Conservation (phyloP, 345 rosid species). For the Citrus hindsii region DNA sequence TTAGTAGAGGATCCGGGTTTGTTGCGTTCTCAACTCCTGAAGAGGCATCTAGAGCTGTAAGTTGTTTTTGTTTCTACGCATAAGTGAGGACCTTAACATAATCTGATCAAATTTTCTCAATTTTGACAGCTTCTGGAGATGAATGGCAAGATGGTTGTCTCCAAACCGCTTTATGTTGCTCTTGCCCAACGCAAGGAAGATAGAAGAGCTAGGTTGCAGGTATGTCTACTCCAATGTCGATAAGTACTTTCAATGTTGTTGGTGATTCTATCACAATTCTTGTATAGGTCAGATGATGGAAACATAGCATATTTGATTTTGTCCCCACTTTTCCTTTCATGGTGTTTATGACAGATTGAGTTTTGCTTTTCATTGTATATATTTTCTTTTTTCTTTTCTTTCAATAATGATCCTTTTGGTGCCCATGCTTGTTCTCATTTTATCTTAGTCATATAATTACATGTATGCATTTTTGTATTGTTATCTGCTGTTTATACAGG, state of each 20-base stretch:
- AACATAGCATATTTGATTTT: not conserved
- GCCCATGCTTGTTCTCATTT: not conserved
- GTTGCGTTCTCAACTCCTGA: slow-evolving; percentile 80
- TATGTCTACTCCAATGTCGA: slow-evolving; percentile 15
- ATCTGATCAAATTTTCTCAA: slow-evolving; percentile 4
- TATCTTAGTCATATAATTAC: not conserved
- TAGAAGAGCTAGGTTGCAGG: slow-evolving; percentile 93
- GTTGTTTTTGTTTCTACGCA: slow-evolving; percentile 9
- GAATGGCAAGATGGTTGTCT: slow-evolving; percentile 88
- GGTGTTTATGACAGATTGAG: not conserved
- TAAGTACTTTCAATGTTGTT: not conserved
- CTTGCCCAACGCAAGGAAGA: slow-evolving; percentile 95
- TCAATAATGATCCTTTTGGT: not conserved
- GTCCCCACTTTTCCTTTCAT: not conserved
- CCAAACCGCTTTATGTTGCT: slow-evolving; percentile 92
- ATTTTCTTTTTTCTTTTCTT: not conserved
- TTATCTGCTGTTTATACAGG: slow-evolving; percentile 35
- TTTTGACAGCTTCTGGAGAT: slow-evolving; percentile 59
- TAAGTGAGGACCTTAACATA: not conserved
- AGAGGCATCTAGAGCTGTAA: slow-evolving; percentile 87
- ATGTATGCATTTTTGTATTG: not conserved
- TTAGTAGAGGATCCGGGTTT: slow-evolving; percentile 78
- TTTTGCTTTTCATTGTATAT: not conserved
- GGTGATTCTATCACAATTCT: not conserved
- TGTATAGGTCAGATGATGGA: not conserved